Conservation (phyloP, 129 eudicot genomes). For the Gnaphalium uliginosum region DNA sequence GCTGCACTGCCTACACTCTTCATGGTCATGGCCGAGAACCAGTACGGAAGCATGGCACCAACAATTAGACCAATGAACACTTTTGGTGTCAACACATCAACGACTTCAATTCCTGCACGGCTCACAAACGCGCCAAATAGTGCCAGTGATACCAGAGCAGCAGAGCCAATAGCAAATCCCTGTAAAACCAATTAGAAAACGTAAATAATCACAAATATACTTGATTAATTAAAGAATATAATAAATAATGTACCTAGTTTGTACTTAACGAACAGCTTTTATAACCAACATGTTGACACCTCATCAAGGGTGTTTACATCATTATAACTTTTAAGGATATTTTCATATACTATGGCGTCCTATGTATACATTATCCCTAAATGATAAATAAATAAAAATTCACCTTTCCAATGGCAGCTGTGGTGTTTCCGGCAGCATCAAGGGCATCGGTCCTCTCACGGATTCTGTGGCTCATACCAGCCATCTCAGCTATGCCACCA, state of each 20-base stretch:
- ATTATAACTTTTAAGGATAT: background rate
- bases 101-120: slow-evolving; percentile 60
- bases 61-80: slow-evolving; percentile 81
- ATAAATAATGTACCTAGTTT: background rate
- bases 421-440: slow-evolving; percentile 92
- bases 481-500: slow-evolving; percentile 97
- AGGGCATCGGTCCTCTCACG: slow-evolving; percentile 92
- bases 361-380: background rate
- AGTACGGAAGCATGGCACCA: slow-evolving; percentile 94
- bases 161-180: slow-evolving; percentile 94
- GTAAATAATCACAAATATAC: background rate
- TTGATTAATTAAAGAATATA: background rate
- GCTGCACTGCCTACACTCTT: slow-evolving; percentile 95
- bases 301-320: background rate
- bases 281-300: background rate
- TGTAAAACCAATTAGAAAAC: slow-evolving; percentile 14
- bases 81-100: slow-evolving; percentile 80
- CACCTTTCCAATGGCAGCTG: slow-evolving; percentile 94
- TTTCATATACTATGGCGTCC: background rate
- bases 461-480: slow-evolving; percentile 90
- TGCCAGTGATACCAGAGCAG: slow-evolving; percentile 79
- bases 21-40: slow-evolving; percentile 98
- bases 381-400: background rate
- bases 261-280: background rate
- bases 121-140: slow-evolving; percentile 90